Evolutionary conservation across 768 basidiomycete species (phyloP).

Genomic region (Leucosporidium yakuticum): DNA sequence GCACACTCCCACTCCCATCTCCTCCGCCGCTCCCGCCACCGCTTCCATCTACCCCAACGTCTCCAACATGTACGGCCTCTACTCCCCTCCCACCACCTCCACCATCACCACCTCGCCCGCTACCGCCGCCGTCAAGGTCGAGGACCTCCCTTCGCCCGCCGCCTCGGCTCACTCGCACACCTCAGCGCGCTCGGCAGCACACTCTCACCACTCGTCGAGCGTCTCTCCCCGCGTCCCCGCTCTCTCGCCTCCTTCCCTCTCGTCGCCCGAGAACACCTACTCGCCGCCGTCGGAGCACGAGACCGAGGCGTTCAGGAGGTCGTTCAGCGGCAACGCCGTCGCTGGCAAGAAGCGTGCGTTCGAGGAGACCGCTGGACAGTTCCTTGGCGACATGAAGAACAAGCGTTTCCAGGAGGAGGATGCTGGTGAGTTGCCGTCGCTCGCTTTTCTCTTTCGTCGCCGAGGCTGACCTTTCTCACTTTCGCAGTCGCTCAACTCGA

Average conservation of each 20-base stretch:
- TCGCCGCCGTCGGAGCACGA: constrained; percentile 30
- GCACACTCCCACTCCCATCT: constrained; percentile 2
- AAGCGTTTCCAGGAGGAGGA: constrained; percentile 29
- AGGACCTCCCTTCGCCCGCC: constrained; percentile 12
- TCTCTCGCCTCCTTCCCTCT: constrained; percentile 28
- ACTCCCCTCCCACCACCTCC: constrained; percentile 3
- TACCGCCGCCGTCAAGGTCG: constrained; percentile 9
- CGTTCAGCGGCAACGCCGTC: constrained; percentile 1
- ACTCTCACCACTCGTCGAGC: constrained; percentile 21
- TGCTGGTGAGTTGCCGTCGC: neutral
- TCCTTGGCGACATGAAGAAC: constrained; percentile 26
- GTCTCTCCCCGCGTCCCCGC: constrained; percentile 26
- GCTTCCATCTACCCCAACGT: constrained; percentile 24
- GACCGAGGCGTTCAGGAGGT: neutral
- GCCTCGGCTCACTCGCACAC: constrained; percentile 16
- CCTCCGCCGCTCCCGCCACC: neutral
- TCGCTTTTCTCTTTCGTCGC: neutral
- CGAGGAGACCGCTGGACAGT: constrained; percentile 23
- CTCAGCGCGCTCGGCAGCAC: constrained; percentile 8
- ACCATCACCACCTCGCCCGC: neutral
- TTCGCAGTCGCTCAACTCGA: constrained; percentile 23
- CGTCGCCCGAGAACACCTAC: constrained; percentile 28
- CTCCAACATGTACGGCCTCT: neutral
- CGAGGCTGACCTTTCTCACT: neutral
- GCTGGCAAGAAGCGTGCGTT: constrained; percentile 35